These are phyloP conservation scores for Fusarium napiforme DNA, from an alignment of 2,329 filamentous ascomycete genomes.

Conservation along the genomic window DNA sequence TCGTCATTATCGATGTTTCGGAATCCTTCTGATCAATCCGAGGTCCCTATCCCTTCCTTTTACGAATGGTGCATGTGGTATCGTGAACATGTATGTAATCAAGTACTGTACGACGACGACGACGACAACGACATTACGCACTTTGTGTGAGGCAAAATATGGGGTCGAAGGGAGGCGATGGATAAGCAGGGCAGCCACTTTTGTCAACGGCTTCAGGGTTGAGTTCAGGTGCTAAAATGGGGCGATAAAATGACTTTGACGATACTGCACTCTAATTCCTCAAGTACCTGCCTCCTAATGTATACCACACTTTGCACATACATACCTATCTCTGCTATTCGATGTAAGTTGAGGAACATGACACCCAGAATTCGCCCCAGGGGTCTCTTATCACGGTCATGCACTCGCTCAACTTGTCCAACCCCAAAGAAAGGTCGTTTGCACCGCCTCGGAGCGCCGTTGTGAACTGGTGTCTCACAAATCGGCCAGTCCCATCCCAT, in stretches of 20 bases:
- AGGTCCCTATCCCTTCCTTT: conserved; percentile 3
- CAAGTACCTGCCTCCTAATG: not conserved
- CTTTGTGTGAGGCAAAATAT: conserved; percentile 13
- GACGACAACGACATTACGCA: not conserved
- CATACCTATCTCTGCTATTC: not conserved
- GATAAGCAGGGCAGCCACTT: conserved; percentile 19
- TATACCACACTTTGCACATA: not conserved
- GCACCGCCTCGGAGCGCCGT: conserved; percentile 12
- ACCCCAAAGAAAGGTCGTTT: not conserved
- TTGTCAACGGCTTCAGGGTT: conserved; percentile 4
- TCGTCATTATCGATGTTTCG: conserved; percentile 29
- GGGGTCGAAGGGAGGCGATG: not conserved
- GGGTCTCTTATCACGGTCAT: not conserved
- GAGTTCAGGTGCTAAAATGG: conserved; percentile 15
- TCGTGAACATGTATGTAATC: not conserved
- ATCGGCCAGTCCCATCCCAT: conserved; percentile 18
- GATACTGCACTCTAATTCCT: not conserved
- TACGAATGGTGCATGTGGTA: conserved; percentile 1
- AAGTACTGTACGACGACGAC: not conserved
- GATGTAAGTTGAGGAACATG: not conserved
- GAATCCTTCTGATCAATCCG: conserved; percentile 32
- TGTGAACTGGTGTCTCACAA: conserved; percentile 12
- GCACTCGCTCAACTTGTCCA: not conserved
- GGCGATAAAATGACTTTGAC: conserved; percentile 10
- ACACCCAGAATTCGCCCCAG: conserved; percentile 6